Evolutionary conservation across 2,329 filamentous ascomycete genomes (phyloP), one percentile per base, ranked within the genome.

Genomic region (Aureobasidium subglaciale): DNA sequence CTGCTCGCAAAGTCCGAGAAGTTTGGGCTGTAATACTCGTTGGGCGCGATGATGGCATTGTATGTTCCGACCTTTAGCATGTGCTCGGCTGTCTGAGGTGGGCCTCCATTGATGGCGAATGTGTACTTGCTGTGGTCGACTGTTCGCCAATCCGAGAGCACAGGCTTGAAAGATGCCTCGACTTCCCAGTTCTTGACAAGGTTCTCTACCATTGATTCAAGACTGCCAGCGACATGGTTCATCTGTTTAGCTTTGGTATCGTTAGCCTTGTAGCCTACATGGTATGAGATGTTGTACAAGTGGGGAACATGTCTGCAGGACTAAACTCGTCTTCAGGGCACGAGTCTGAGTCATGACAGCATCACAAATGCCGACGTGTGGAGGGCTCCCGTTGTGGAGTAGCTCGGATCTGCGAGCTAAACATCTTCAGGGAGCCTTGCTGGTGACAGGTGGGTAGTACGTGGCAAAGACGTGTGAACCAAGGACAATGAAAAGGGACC

Each of bases 131-230:
- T 65, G 4, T 71, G 73, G 65, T 86, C 81, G 61, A 87, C 76
- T 2, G 84, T 87, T 42, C 83, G 77, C 84, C 84, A 87, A 68
- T 87, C 81, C 3, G 70, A 62, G 9, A 86, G 73, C 15, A 74
- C 63, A 7, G 77, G 76, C 70, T 87, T 87, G 77, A 84, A 86
- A 0, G 81, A 85, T 0, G 84, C 84, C 67, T 87, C 84, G 50
- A 86, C 79, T 67, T 87, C 84, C 84, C 84, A 87, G 67, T 87
- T 87, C 72, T 87, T 86, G 64, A 87, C 83, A 1, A 87, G 77
- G 64, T 86, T 87, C 66, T 86, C 79, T 35, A 87, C 83, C 4
- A 87, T 76, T 46, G 77, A 70, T 13, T 80, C 77, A 2, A 87
- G 76, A 56, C 78, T 82, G 32, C 74, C 75, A 3, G 80, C 72